Conservation (phyloP, 495 filamentous ascomycete species). For the Lasiosphaeris hirsuta region DNA sequence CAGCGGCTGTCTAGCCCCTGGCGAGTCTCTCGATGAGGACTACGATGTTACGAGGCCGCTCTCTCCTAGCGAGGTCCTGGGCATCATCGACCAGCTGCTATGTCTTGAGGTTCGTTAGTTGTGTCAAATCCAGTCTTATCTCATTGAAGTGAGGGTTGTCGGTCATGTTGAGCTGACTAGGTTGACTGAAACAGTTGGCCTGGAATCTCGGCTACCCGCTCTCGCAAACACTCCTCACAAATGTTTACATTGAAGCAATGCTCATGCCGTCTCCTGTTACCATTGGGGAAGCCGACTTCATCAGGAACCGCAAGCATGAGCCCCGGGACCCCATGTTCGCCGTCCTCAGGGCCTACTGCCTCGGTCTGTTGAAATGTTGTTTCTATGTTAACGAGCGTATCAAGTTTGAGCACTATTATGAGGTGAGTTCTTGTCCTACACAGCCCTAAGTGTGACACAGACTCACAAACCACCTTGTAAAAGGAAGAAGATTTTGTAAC, state of each 20-base stretch:
- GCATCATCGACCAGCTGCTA: slow-evolving; percentile 91
- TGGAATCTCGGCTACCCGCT: slow-evolving; percentile 96
- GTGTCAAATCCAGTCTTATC: too few species aligned
- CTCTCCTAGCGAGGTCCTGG: slow-evolving; percentile 74
- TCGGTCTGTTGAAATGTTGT: slow-evolving; percentile 80
- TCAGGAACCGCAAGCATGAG: slow-evolving; percentile 26
- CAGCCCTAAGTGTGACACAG: neutral
- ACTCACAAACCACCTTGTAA: slow-evolving; percentile 22
- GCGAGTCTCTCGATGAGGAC: slow-evolving; percentile 76
- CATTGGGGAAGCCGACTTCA: slow-evolving; percentile 70
- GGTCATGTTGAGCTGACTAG: neutral
- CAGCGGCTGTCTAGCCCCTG: slow-evolving; percentile 73
- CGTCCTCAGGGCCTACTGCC: slow-evolving; percentile 80
- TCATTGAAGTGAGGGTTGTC: too few species aligned
- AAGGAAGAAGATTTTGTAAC: slow-evolving; percentile 96
- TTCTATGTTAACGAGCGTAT: slow-evolving; percentile 73
- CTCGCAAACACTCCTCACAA: slow-evolving; percentile 93
- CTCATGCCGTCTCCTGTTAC: slow-evolving; percentile 65
- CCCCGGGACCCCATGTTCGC: slow-evolving; percentile 52
- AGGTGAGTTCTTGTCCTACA: slow-evolving; percentile 51
- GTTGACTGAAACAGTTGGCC: slow-evolving; percentile 64
- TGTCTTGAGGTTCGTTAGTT: slow-evolving; percentile 69
- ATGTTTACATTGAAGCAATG: slow-evolving; percentile 82
- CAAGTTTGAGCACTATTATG: slow-evolving; percentile 76
- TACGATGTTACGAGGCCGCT: slow-evolving; percentile 74